Evolutionary conservation across 306 rosid genomes (phyloP), one percentile per base, ranked within the genome.

Genomic region (Dryas drummondii): DNA sequence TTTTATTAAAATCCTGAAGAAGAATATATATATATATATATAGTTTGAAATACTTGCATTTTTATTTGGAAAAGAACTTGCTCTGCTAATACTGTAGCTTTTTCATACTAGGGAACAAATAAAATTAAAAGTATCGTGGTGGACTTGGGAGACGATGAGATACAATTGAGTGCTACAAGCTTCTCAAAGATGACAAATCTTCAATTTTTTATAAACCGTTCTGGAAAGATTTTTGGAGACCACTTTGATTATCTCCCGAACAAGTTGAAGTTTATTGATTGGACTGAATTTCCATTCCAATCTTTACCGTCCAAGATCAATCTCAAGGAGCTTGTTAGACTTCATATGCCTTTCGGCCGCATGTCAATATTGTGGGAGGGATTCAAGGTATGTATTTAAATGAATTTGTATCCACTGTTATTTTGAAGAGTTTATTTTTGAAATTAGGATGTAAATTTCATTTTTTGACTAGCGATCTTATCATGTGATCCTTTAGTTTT

Each of bases 241-340:
- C 74, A 22, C 22, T 22, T 75, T 7, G 51, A 63, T 7, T 68
- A 72, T 64, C 78, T 85, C 37, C 80, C 88, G 7, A 55, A 82
- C 14, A 48, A 73, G 77, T 85, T 82, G 71, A 82, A 78, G 71
- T n/a, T 82, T 44, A 78, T 85, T 45, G 76, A 72, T 6, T 83
- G 89, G 87, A 60, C 46, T 53, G 65, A 63, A 45, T 83, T 78
- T 78, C 82, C 87, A 9, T 76, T 32, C 12, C n/a, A 64, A 11
- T 50, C 46, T 78, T 66, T 83, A 13, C 89, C 85, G 1, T 44
- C 32, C 5, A 67, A 68, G 72, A 78, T 80, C 66, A 49, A 68
- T 60, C 83, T 85, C 1, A 19, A 58, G 72, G 44, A 73, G 45
- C 87, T 82, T 70, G 65, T 77, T 71, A 79, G 22, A 26, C 81